A percentile compares a stretch with the other conserved stretches of the same genome.
phyloP scores from a whole-genome alignment of 2,329 filamentous ascomycete species.

The Clonostachys solani region DNA sequence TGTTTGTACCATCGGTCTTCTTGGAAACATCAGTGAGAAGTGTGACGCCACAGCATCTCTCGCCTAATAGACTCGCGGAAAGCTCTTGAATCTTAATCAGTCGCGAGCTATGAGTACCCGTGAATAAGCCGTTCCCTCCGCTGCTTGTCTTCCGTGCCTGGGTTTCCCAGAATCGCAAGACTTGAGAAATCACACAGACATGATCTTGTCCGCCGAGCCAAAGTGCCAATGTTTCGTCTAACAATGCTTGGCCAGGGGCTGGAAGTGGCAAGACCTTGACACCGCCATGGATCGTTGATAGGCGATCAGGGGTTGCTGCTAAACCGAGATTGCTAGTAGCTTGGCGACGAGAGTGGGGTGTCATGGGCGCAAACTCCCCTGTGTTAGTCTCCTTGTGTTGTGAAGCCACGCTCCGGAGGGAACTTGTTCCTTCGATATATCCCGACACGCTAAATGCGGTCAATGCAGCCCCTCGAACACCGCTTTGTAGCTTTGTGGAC shows the following conservation, averaged over 20 bases:
- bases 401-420: slow-evolving; percentile 36
- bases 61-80: slow-evolving; percentile 48
- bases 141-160: slow-evolving; percentile 49
- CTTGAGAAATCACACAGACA: slow-evolving; percentile 49
- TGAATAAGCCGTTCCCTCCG: slow-evolving; percentile 47
- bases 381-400: slow-evolving; percentile 28
- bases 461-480: slow-evolving; percentile 52
- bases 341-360: slow-evolving; percentile 54
- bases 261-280: slow-evolving; percentile 44
- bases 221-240: slow-evolving; percentile 50
- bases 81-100: slow-evolving; percentile 54
- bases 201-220: slow-evolving; percentile 55
- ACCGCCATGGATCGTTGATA: slow-evolving; percentile 47
- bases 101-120: slow-evolving; percentile 46
- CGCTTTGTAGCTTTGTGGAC: slow-evolving; percentile 44
- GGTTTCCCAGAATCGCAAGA: slow-evolving; percentile 56
- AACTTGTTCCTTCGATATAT: slow-evolving; percentile 55
- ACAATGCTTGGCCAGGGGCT: slow-evolving; percentile 31
- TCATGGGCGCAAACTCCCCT: slow-evolving; percentile 59
- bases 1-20: slow-evolving; percentile 8
- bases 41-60: slow-evolving; percentile 48
- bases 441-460: slow-evolving; percentile 55
- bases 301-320: slow-evolving; percentile 40
- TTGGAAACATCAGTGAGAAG: slow-evolving; percentile 32
- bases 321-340: slow-evolving; percentile 39